These are phyloP conservation scores for Pascua sp. DNA, from an alignment of 1,284 basidiomycete genomes.

Conservation along the genomic window DNA sequence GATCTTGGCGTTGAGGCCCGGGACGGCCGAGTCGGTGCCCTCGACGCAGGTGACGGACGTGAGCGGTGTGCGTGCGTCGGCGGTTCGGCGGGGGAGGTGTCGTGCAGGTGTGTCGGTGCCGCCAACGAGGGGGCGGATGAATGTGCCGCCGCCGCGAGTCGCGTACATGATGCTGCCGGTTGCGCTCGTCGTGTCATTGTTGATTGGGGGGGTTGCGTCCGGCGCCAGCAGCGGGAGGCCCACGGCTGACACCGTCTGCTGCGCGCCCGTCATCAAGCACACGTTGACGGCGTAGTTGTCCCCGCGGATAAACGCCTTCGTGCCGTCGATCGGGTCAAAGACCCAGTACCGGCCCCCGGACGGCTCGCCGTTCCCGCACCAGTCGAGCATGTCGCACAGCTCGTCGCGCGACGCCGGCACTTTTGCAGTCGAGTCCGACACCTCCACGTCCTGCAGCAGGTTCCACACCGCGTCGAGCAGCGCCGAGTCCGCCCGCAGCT, in stretches of 20 bases:
- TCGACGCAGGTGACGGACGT: not conserved
- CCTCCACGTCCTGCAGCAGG: not conserved
- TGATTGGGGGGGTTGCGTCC: too few species aligned
- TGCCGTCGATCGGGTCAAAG: too few species aligned
- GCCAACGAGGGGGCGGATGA: not conserved
- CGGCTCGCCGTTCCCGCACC: too few species aligned
- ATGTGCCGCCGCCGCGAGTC: too few species aligned
- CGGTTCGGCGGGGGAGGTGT: not conserved
- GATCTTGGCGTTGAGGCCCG: constrained; percentile 1
- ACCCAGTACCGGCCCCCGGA: too few species aligned
- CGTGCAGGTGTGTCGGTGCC: not conserved
- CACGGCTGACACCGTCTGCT: too few species aligned
- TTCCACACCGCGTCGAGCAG: not conserved
- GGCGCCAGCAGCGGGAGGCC: too few species aligned
- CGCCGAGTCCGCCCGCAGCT: not conserved
- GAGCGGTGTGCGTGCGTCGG: not conserved
- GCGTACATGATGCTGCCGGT: too few species aligned
- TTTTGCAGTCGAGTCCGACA: not conserved
- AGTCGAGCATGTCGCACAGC: not conserved
- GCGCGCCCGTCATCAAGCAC: too few species aligned
- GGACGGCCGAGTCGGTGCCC: not conserved
- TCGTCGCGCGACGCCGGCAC: not conserved
- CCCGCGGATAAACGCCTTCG: too few species aligned
- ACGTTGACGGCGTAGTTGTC: too few species aligned
- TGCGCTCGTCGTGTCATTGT: too few species aligned